Base-by-base conservation (phyloP, 257 asterid species). In the Salvia hispanica region DNA sequence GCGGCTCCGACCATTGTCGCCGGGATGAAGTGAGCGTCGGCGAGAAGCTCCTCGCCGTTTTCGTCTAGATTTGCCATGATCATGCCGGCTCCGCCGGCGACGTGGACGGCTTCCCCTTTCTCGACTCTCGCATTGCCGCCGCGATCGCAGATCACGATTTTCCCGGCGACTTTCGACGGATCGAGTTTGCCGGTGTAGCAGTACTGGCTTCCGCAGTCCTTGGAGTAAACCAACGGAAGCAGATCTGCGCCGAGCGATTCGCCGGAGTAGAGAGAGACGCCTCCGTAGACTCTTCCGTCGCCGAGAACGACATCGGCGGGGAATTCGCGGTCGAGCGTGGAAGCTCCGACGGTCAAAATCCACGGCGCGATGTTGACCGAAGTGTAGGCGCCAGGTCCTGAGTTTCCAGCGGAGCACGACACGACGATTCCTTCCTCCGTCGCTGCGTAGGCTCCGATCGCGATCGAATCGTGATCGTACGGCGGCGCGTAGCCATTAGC, bases 271-370 rank as follows among this genome's bases (percentile, higher is more conserved):
- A 93, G 77, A 3, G 99, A 93, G 18, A 93, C 99, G 12, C 99
- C 99, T 0, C 81, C 77, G 43, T 60, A 84, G 0, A 64, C 63
- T 37, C 79, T 82, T 9, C 93, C 86, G 66, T 93, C 95, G 1
- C 97, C 99, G 42, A 90, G 87, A 57, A 80, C 31, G 6, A 83
- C 97, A 74, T 90, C 95, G 3, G 99, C 97, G 0, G 97, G 97
- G 37, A 93, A 93, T 39, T 93, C 99, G 11, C 99, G 75, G 64
- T 93, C 99, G 13, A 93, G 74, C 0, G 99, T 90, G 9, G 99
- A 88, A 25, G 99, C 99, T 21, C 99, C 99, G 12, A 93, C 99
- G 0, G 99, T 93, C 71, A 93, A 80, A 58, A 93, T 86, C 99
- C 99, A 93, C 3, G 97, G 97, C 5, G 97, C 97, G 33, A 93